Percentiles rank a stretch among this genome's conserved stretches.
Conservation (phyloP, 176 grass and related monocot species). For the Oryza meridionalis region DNA sequence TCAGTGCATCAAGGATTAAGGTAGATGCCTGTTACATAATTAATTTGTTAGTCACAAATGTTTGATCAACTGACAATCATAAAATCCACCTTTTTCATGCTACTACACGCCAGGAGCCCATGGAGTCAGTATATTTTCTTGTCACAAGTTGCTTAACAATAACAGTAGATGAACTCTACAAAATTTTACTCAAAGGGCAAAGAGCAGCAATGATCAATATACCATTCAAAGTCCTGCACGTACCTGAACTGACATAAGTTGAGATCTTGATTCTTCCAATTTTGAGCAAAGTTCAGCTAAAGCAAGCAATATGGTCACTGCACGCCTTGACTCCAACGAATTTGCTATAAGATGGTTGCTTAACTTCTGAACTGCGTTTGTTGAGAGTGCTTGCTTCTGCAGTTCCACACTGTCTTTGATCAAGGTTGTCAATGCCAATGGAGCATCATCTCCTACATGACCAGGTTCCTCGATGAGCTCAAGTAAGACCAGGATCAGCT, state of each 20-base stretch:
- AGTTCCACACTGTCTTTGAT: slow-evolving; percentile 85
- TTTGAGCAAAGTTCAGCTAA: slow-evolving; percentile 94
- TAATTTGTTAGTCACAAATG: slow-evolving; percentile 29
- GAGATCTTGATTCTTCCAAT: slow-evolving; percentile 80
- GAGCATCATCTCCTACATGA: slow-evolving; percentile 86
- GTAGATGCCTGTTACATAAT: slow-evolving; percentile 61
- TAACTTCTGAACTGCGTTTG: slow-evolving; percentile 79
- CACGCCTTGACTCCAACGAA: slow-evolving; percentile 62
- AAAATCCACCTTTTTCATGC: slow-evolving; percentile 19
- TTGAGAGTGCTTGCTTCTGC: slow-evolving; percentile 80
- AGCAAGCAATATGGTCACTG: slow-evolving; percentile 85
- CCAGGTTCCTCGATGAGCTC: slow-evolving; percentile 90
- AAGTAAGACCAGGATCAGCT: slow-evolving; percentile 83
- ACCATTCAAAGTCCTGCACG: slow-evolving; percentile 25
- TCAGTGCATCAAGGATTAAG: slow-evolving; percentile 81
- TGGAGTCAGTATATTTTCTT: slow-evolving; percentile 13
- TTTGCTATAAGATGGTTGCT: slow-evolving; percentile 63
- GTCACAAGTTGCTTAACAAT: slow-evolving; percentile 9
- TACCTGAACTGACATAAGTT: slow-evolving; percentile 64
- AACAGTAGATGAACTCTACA: slow-evolving; percentile 29
- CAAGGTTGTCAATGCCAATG: slow-evolving; percentile 78
- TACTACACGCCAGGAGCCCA: not conserved
- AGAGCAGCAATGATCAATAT: slow-evolving; percentile 4
- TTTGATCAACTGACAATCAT: not conserved
- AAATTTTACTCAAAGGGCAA: slow-evolving; percentile 28